Conservation (phyloP, 768 basidiomycete species). For the Botryobasidium botryosum region DNA sequence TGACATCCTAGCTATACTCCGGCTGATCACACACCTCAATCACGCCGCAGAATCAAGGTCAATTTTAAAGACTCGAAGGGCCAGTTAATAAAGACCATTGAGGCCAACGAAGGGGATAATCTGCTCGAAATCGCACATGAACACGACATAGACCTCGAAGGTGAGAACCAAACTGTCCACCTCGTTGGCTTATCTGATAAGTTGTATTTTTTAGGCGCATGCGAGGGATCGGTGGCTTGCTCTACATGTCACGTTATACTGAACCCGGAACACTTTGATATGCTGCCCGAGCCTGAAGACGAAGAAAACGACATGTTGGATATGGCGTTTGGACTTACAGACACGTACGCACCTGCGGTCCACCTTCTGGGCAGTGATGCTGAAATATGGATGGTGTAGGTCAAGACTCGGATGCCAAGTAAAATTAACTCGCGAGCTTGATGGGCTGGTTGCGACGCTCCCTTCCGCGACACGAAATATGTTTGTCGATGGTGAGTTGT, state of each 20-base stretch:
- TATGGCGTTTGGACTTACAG: slow-evolving; percentile 92
- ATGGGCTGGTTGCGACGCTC: slow-evolving; percentile 70
- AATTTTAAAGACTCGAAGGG: slow-evolving; percentile 86
- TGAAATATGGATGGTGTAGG: slow-evolving; percentile 18
- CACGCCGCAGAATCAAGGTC: slow-evolving; percentile 51
- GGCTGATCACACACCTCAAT: background rate
- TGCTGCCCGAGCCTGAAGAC: slow-evolving; percentile 82
- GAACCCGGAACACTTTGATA: slow-evolving; percentile 62
- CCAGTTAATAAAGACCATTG: slow-evolving; percentile 63
- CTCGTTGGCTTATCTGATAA: background rate
- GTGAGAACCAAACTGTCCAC: slow-evolving; percentile 33
- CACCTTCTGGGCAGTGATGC: too few species aligned
- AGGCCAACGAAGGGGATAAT: slow-evolving; percentile 90
- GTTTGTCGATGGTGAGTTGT: slow-evolving; percentile 75
- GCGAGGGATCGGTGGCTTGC: slow-evolving; percentile 92
- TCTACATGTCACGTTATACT: slow-evolving; percentile 95
- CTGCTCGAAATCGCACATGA: slow-evolving; percentile 83
- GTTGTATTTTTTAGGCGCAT: slow-evolving; percentile 49
- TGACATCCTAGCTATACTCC: background rate
- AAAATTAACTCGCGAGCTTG: slow-evolving; percentile 58
- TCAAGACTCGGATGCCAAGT: slow-evolving; percentile 35
- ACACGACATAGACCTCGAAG: slow-evolving; percentile 91
- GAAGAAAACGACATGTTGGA: slow-evolving; percentile 99
- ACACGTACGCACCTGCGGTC: slow-evolving; percentile 49
- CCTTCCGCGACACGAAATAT: slow-evolving; percentile 92